phyloP scores from a whole-genome alignment of 768 basidiomycete species.

The Tylopilus cervinicoccineus region DNA sequence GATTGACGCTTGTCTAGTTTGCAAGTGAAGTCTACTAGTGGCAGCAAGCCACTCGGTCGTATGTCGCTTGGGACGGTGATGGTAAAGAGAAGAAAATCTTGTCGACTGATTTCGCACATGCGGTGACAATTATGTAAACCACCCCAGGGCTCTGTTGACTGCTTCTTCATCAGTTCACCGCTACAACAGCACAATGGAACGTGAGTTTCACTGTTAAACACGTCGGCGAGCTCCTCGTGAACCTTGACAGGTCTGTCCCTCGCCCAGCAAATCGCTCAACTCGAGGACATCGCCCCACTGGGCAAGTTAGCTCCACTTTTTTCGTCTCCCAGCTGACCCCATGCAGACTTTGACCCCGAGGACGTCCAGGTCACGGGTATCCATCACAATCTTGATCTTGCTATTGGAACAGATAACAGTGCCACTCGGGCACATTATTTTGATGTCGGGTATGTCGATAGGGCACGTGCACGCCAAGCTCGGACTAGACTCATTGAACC shows the following conservation, averaged over 20 bases:
- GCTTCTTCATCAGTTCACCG: background rate
- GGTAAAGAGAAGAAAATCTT: slow-evolving; percentile 25
- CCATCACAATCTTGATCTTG: slow-evolving; percentile 37
- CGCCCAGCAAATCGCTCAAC: slow-evolving; percentile 77
- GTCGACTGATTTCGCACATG: slow-evolving; percentile 15
- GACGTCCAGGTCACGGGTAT: slow-evolving; percentile 46
- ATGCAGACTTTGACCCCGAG: slow-evolving; percentile 72
- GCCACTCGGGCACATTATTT: slow-evolving; percentile 74
- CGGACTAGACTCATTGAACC: slow-evolving; percentile 5
- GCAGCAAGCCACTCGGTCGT: slow-evolving; percentile 27
- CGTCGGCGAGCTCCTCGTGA: slow-evolving; percentile 4
- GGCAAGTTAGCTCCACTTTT: slow-evolving; percentile 42
- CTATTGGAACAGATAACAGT: slow-evolving; percentile 27
- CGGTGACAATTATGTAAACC: slow-evolving; percentile 34
- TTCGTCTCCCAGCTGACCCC: slow-evolving; percentile 7
- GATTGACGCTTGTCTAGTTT: slow-evolving; percentile 29
- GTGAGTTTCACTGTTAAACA: slow-evolving; percentile 17
- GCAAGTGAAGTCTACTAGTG: slow-evolving; percentile 17
- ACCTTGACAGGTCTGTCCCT: slow-evolving; percentile 47
- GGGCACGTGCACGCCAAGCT: slow-evolving; percentile 7
- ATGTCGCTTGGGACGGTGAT: slow-evolving; percentile 32
- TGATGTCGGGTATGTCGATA: slow-evolving; percentile 66
- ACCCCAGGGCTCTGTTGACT: background rate
- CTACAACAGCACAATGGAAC: slow-evolving; percentile 20
- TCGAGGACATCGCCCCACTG: slow-evolving; percentile 65